These are phyloP conservation scores for Pythium scleroteichum DNA, from an alignment of 352 stramenopile species.

Conservation along the genomic window DNA sequence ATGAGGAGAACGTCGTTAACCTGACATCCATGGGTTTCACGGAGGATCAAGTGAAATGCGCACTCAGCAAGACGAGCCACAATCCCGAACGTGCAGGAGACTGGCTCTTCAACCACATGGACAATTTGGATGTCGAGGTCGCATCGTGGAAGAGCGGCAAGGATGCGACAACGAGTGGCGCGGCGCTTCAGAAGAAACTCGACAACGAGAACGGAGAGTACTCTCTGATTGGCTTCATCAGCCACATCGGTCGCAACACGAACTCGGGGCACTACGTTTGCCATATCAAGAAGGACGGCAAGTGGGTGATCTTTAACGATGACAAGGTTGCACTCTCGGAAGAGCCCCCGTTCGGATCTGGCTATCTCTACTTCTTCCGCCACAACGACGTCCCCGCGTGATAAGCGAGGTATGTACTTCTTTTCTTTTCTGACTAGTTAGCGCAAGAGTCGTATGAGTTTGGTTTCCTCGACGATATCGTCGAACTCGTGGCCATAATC, in stretches of 20 bases:
- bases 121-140: constrained; percentile 93
- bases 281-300: constrained; percentile 96
- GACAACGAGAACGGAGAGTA: constrained; percentile 84
- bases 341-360: constrained; percentile 92
- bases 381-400: constrained; percentile 40
- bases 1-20: constrained; percentile 63
- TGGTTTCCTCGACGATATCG: constrained; percentile 72
- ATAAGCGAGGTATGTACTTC: neutral
- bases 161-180: constrained; percentile 21
- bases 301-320: constrained; percentile 99
- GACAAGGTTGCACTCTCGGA: constrained; percentile 97
- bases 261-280: constrained; percentile 98
- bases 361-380: constrained; percentile 96
- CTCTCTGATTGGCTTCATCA: constrained; percentile 96
- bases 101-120: constrained; percentile 98
- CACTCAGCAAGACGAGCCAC: constrained; percentile 90
- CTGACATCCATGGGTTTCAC: constrained; percentile 89
- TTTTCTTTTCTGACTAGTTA: constrained; percentile 19
- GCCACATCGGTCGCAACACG: constrained; percentile 98
- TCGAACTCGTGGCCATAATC: constrained; percentile 85
- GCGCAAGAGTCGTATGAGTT: constrained; percentile 54
- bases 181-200: constrained; percentile 40
- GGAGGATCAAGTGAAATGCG: constrained; percentile 90
- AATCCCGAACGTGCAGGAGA: constrained; percentile 94
- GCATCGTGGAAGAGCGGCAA: constrained; percentile 66